Conservation (phyloP, 2,329 filamentous ascomycete species). For the Elsinoe batatas region DNA sequence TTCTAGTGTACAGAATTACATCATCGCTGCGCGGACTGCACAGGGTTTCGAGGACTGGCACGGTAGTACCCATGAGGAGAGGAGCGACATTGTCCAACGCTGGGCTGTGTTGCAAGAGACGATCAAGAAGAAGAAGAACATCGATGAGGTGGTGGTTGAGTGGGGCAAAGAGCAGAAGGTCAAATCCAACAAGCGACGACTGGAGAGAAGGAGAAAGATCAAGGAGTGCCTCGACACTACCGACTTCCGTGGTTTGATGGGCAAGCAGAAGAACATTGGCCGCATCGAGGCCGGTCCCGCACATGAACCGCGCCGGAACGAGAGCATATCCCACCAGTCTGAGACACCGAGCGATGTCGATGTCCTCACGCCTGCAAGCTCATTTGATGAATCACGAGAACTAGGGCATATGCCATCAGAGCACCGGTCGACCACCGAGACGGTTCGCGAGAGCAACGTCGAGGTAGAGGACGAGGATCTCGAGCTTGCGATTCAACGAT, state of each 20-base stretch:
- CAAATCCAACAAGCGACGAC: background rate
- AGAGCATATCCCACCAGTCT: background rate
- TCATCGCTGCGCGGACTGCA: constrained; percentile 63
- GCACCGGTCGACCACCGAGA: constrained; percentile 20
- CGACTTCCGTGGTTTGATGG: constrained; percentile 2
- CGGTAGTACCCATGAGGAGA: constrained; percentile 47
- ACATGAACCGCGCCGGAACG: background rate
- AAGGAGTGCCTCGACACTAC: constrained; percentile 10
- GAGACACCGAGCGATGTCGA: constrained; percentile 1
- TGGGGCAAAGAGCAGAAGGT: constrained; percentile 22
- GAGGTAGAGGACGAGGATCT: constrained; percentile 50
- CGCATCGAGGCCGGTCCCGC: background rate
- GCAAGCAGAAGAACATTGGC: background rate
- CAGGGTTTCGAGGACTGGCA: constrained; percentile 62
- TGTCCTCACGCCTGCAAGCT: constrained; percentile 1
- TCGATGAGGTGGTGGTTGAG: constrained; percentile 41
- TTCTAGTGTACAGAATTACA: constrained; percentile 65
- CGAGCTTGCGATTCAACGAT: constrained; percentile 60
- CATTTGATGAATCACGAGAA: background rate
- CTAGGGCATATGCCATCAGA: constrained; percentile 13
- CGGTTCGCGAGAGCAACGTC: constrained; percentile 28
- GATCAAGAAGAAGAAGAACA: constrained; percentile 48
- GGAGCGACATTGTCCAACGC: constrained; percentile 51
- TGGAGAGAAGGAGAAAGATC: constrained; percentile 1
- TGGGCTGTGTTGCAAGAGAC: constrained; percentile 55